A percentile compares a stretch with the other conserved stretches of the same genome.
Conservation (phyloP, 257 asterid genomes). For the Solanum ahanhuiri region DNA sequence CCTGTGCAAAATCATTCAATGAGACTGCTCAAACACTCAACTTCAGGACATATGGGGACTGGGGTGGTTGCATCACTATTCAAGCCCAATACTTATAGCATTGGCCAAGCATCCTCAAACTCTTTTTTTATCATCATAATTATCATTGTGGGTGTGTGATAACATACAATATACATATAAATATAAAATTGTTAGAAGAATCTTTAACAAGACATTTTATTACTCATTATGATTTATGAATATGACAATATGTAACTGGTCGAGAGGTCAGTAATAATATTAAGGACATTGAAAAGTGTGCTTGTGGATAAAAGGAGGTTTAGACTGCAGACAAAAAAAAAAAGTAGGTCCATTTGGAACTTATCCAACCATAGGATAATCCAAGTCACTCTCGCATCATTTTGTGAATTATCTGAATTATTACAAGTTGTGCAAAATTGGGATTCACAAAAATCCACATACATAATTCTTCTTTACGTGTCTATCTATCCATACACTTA, state of each 20-base stretch:
- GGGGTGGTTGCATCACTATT: background rate
- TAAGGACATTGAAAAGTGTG: background rate
- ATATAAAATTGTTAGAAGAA: background rate
- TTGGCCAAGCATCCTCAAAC: background rate
- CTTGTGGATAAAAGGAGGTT: background rate
- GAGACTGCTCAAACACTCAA: background rate
- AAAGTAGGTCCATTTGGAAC: background rate
- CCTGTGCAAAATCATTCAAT: background rate
- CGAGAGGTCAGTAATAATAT: too few species aligned
- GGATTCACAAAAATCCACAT: background rate
- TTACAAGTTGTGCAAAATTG: background rate
- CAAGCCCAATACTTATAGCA: background rate
- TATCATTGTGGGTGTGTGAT: background rate
- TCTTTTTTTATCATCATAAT: background rate
- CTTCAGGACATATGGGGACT: background rate
- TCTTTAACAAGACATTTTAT: background rate
- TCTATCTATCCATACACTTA: background rate
- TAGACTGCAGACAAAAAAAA: background rate
- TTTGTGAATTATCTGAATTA: background rate
- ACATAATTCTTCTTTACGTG: background rate
- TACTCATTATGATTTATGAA: background rate
- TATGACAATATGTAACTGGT: too few species aligned
- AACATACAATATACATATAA: background rate
- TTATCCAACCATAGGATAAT: background rate
- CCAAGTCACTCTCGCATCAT: background rate